phyloP scores from a whole-genome alignment of 805 yeast genomes.

The Nakazawaea wyomingensis region DNA sequence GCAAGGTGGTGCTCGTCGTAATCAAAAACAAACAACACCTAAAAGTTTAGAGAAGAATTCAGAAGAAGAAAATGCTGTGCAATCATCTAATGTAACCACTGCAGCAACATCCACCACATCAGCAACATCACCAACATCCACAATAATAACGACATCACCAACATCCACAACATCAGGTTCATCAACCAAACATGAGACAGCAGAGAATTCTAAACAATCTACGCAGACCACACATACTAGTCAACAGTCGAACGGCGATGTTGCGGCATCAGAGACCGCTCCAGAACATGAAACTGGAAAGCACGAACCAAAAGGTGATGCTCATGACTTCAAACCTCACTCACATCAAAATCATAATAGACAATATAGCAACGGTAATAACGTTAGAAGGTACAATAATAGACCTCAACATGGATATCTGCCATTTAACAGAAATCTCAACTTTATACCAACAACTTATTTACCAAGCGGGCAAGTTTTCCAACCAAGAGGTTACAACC shows the following conservation, averaged over 20 bases:
- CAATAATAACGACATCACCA: not conserved
- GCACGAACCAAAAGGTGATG: slow-evolving; percentile 1
- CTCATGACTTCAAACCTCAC: slow-evolving; percentile 5
- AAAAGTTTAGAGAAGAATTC: not conserved
- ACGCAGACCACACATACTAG: not conserved
- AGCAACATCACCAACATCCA: not conserved
- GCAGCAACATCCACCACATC: not conserved
- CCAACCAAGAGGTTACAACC: slow-evolving; percentile 13
- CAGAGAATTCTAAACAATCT: not conserved
- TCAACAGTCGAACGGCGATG: not conserved
- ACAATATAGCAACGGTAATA: slow-evolving; percentile 10
- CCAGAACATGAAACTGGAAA: slow-evolving; percentile 1
- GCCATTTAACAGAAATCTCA: slow-evolving; percentile 9
- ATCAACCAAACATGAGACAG: not conserved
- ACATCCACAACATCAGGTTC: not conserved
- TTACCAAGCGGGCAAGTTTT: slow-evolving; percentile 12
- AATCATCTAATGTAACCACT: not conserved
- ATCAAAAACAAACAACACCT: not conserved
- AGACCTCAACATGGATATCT: slow-evolving; percentile 11
- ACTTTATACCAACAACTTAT: slow-evolving; percentile 11
- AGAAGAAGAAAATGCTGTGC: not conserved
- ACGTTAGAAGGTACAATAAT: slow-evolving; percentile 9
- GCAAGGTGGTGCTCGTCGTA: slow-evolving; percentile 8
- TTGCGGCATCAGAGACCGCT: too few relatives aligned
- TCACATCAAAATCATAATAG: slow-evolving; percentile 5